Percentiles rank a stretch among this genome's conserved stretches.
Evolutionary conservation across 2,329 filamentous ascomycete species (phyloP).

Genomic region (Trichophyton verrucosum): DNA sequence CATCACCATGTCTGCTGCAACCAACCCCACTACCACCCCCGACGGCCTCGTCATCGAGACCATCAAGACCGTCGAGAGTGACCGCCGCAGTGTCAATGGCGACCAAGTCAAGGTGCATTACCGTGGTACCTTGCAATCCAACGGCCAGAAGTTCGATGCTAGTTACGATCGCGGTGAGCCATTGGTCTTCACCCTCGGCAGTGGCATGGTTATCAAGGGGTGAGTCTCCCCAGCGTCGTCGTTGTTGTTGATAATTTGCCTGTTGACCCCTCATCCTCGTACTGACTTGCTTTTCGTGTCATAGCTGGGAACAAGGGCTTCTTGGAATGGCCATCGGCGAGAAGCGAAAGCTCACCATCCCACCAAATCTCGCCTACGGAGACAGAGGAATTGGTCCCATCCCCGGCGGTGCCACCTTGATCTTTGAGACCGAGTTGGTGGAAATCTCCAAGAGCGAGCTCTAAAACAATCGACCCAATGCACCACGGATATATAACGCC

Average conservation of each 20-base stretch:
- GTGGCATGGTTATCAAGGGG: constrained; percentile 80
- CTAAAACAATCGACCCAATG: constrained; percentile 14
- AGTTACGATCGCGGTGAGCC: constrained; percentile 65
- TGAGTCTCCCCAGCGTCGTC: constrained; percentile 32
- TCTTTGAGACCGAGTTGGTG: constrained; percentile 87
- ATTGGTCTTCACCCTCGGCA: constrained; percentile 66
- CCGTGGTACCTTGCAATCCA: constrained; percentile 60
- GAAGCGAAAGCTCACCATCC: constrained; percentile 78
- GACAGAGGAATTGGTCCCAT: constrained; percentile 66
- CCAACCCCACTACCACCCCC: constrained; percentile 35
- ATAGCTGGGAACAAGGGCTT: constrained; percentile 78
- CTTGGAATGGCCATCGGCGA: constrained; percentile 93
- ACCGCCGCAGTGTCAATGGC: constrained; percentile 61
- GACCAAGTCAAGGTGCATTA: constrained; percentile 84
- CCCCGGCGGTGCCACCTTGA: constrained; percentile 64
- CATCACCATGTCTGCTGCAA: constrained; percentile 28
- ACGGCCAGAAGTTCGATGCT: constrained; percentile 73
- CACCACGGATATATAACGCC: neutral
- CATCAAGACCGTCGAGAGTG: constrained; percentile 53
- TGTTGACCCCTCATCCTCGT: neutral
- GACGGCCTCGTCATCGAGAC: constrained; percentile 67
- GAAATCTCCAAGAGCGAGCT: constrained; percentile 49
- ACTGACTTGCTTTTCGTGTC: neutral
- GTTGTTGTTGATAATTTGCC: neutral
- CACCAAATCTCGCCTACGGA: constrained; percentile 77